These are phyloP conservation scores for Lentinula guzmanii DNA, from an alignment of 768 basidiomycete genomes.

Conservation along the genomic window DNA sequence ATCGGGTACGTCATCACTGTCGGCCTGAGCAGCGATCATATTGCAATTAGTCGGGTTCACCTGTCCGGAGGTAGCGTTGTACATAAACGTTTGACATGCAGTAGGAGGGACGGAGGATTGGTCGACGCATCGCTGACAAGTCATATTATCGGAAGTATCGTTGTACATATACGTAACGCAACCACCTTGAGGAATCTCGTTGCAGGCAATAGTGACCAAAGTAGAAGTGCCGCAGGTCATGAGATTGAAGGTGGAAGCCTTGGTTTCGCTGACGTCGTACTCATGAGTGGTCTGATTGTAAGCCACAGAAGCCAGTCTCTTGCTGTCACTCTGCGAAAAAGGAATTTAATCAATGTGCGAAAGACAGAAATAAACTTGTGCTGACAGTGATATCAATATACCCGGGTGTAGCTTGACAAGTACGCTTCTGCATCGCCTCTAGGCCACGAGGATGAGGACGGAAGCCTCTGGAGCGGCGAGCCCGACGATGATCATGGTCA, in stretches of 20 bases:
- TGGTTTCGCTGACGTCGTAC: not conserved
- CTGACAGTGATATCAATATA: slow-evolving; percentile 2
- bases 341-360: not conserved
- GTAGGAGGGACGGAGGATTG: not conserved
- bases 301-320: not conserved
- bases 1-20: not conserved
- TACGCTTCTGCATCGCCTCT: not conserved
- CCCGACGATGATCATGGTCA: not conserved
- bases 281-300: not conserved
- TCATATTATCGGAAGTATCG: not conserved
- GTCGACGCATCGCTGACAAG: not conserved
- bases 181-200: not conserved
- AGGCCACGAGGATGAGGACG: not conserved
- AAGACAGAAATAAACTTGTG: not conserved
- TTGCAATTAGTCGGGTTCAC: not conserved
- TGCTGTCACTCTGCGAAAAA: not conserved
- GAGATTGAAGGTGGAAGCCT: not conserved
- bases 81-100: not conserved
- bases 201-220: not conserved
- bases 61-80: not conserved
- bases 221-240: not conserved
- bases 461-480: not conserved
- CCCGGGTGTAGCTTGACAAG: not conserved
- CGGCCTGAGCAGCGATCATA: not conserved
- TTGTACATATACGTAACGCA: not conserved